Evolutionary conservation across 2,329 filamentous ascomycete genomes (phyloP).

Genomic region (Parafenestella ontariensis): DNA sequence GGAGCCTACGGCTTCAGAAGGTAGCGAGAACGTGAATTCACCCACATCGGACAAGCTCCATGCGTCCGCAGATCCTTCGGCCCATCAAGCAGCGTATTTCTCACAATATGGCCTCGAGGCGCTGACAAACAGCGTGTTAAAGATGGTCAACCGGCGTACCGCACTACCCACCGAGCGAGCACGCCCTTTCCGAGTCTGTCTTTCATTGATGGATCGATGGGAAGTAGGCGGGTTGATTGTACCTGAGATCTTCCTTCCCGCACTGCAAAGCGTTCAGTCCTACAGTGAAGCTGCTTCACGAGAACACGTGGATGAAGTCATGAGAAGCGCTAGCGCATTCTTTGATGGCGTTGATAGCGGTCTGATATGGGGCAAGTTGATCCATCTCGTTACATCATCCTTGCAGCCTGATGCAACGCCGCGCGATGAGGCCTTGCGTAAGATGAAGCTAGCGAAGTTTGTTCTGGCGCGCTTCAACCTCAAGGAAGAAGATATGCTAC

Average conservation of each 20-base stretch:
- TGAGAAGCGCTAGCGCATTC: constrained; percentile 92
- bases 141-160: constrained; percentile 71
- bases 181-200: constrained; percentile 85
- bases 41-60: constrained; percentile 58
- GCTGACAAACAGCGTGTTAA: constrained; percentile 75
- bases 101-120: constrained; percentile 77
- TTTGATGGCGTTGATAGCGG: constrained; percentile 97
- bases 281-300: constrained; percentile 75
- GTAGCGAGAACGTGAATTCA: constrained; percentile 38
- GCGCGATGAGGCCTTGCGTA: constrained; percentile 60
- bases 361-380: constrained; percentile 86
- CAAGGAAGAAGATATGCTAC: constrained; percentile 93
- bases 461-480: constrained; percentile 90
- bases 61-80: constrained; percentile 50
- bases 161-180: constrained; percentile 71
- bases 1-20: constrained; percentile 58
- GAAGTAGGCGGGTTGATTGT: constrained; percentile 92
- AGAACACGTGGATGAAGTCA: constrained; percentile 80
- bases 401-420: constrained; percentile 58
- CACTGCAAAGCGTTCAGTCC: constrained; percentile 77
- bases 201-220: constrained; percentile 98
- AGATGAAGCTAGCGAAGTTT: constrained; percentile 79
- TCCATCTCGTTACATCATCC: constrained; percentile 66
- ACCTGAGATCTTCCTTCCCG: constrained; percentile 84
- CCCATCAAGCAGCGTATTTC: constrained; percentile 73